Evolutionary conservation across 73 alveolate species (phyloP).

Genomic region (Paramecium biaurelia): DNA sequence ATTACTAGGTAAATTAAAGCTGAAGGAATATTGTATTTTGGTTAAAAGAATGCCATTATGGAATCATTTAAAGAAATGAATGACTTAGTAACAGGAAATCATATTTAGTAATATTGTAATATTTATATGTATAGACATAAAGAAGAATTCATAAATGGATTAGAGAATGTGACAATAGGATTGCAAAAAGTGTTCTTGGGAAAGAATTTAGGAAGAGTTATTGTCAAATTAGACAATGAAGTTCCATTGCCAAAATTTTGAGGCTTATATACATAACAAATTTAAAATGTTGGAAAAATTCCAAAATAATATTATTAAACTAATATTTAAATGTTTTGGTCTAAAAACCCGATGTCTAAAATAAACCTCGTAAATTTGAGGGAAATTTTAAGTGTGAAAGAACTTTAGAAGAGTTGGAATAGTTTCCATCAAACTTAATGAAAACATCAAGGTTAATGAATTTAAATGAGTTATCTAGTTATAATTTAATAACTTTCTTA

Average conservation of each 20-base stretch:
- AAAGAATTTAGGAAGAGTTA: constrained; percentile 72
- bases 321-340: neutral
- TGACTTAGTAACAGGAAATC: neutral
- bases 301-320: neutral
- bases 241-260: constrained; percentile 26
- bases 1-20: constrained; percentile 11
- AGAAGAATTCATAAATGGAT: constrained; percentile 69
- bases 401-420: too few species aligned
- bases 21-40: constrained; percentile 14
- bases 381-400: too few species aligned
- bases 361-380: too few species aligned
- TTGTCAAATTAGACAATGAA: constrained; percentile 54
- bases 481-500: constrained; percentile 68
- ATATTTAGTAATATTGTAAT: neutral
- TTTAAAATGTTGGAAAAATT: neutral
- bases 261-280: neutral
- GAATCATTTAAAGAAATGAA: constrained; percentile 1
- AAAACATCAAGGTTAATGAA: too few species aligned
- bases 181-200: constrained; percentile 67
- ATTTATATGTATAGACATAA: constrained; percentile 51
- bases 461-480: constrained; percentile 18
- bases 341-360: too few species aligned
- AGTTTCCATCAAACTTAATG: too few species aligned
- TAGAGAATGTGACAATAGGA: constrained; percentile 67
- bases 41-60: constrained; percentile 4